phyloP scores from a whole-genome alignment of 306 rosid species.

The Benincasa hispida region DNA sequence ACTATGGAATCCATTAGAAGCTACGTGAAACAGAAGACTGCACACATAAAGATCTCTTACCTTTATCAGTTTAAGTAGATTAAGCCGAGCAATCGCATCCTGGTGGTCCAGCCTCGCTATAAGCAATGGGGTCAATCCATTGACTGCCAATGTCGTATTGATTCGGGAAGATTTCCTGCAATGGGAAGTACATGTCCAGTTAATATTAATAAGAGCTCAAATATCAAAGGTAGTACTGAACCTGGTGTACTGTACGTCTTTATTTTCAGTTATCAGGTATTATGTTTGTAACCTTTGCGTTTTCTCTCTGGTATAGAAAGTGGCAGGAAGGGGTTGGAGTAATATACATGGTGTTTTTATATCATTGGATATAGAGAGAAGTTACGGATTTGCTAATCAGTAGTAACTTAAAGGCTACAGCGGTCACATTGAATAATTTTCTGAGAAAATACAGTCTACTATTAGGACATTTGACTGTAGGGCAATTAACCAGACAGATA shows the following conservation, averaged over 20 bases:
- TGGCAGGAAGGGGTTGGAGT: background rate
- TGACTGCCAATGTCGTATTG: slow-evolving; percentile 89
- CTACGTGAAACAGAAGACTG: background rate
- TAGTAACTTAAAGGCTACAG: background rate
- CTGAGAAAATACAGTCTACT: background rate
- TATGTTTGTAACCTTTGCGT: background rate
- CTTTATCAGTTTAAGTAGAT: slow-evolving; percentile 95
- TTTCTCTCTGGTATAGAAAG: background rate
- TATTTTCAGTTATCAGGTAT: background rate
- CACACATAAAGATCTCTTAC: slow-evolving; percentile 15
- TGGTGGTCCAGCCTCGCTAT: slow-evolving; percentile 91
- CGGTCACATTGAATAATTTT: background rate
- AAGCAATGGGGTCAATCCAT: slow-evolving; percentile 91
- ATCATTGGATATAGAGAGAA: background rate
- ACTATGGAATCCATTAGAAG: background rate
- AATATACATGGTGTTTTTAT: background rate
- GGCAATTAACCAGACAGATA: background rate
- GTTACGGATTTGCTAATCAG: too few species aligned
- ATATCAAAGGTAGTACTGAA: background rate
- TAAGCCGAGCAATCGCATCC: slow-evolving; percentile 98
- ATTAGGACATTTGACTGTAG: background rate
- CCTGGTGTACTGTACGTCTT: background rate
- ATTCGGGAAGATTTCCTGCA: slow-evolving; percentile 95
- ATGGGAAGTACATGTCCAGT: background rate
- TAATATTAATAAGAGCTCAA: background rate